Base-by-base conservation (phyloP, 345 rosid species). In the Arabidopsis suecica region DNA sequence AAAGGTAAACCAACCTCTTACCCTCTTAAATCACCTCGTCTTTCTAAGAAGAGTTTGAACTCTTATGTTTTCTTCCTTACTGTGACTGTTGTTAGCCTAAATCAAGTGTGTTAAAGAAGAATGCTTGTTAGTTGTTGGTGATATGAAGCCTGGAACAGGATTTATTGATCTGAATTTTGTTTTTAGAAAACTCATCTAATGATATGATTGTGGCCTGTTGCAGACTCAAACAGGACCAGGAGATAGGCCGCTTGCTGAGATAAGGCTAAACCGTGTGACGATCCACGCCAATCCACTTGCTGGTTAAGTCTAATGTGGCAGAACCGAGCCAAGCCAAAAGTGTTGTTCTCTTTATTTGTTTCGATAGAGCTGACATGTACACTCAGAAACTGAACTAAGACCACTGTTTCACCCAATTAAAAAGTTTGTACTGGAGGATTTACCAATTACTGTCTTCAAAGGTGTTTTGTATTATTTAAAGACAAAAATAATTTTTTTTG, bases 281-380 rank as follows among this genome's bases (percentile, higher is more conserved):
- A 85, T 89, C 77, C 99, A 95, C 64, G 99, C 99, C 54, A 95
- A 95, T 75, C 99, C 99, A 25, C 98, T 92, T 22, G 97, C 99
- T 71, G 98, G 86, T 66, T 95, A 85, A 45, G 81, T 34, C 40
- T 10, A 18, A 74, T 28, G 49, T 33, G 3, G 53, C 50, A 23
- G 9, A 28, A 28, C 4, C 32, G 32, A 28, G 4, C 32, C 32
- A 25, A 23, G 59, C 30, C 49, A 3, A 61, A 61, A 72, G 13
- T 36, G 32, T 1, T 47, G 48, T 58, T 37, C 34, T 32, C 23
- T 7, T 47, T 23, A 48, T 63, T 34, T 34, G 20, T 41, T 30
- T 42, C 3, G 53, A 65, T 56, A 51, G 9, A 69, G 42, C 55
- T 42, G 64, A 56, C 33, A 69, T 41, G 18, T 6, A 57, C 65